These are phyloP conservation scores for Inosperma sp. DNA, from an alignment of 768 basidiomycete genomes.

Conservation along the genomic window DNA sequence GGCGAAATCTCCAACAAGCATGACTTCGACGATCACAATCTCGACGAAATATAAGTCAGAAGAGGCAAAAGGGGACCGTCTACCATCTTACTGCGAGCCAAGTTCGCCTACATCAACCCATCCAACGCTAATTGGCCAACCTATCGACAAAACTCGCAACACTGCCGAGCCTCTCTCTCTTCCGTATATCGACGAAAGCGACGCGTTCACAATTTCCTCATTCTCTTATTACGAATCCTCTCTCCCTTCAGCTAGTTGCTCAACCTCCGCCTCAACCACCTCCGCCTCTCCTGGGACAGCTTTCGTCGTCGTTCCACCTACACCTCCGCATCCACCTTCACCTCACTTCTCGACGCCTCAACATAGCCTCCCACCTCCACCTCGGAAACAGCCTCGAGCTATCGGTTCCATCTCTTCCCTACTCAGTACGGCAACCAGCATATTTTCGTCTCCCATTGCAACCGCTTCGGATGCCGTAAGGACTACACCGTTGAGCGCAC, in stretches of 20 bases:
- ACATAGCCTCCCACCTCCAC: conserved; percentile 9
- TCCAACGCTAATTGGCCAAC: conserved; percentile 1
- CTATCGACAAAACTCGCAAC: conserved; percentile 12
- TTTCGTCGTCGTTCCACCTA: background rate
- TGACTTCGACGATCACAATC: no score
- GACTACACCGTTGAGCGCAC: background rate
- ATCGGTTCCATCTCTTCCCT: conserved; percentile 5
- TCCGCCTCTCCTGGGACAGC: background rate
- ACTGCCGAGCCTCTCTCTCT: background rate
- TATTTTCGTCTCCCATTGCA: background rate
- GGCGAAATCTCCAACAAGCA: background rate
- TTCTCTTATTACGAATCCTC: conserved; percentile 15
- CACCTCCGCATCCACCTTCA: conserved; percentile 5
- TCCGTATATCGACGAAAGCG: conserved; percentile 9
- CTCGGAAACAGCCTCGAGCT: conserved; percentile 5
- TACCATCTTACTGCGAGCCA: no score
- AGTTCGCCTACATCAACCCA: conserved; percentile 3
- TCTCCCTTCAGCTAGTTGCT: background rate
- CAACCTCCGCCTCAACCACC: background rate
- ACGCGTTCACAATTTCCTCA: conserved; percentile 12
- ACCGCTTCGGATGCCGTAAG: background rate
- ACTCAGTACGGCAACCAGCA: background rate
- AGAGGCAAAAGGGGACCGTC: background rate
- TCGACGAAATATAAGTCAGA: background rate
- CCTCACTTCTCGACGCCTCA: background rate